Percentiles rank a stretch among this genome's conserved stretches.
These are phyloP conservation scores for Butyriboletus regius DNA, from an alignment of 1,284 basidiomycete genomes.

Conservation along the genomic window DNA sequence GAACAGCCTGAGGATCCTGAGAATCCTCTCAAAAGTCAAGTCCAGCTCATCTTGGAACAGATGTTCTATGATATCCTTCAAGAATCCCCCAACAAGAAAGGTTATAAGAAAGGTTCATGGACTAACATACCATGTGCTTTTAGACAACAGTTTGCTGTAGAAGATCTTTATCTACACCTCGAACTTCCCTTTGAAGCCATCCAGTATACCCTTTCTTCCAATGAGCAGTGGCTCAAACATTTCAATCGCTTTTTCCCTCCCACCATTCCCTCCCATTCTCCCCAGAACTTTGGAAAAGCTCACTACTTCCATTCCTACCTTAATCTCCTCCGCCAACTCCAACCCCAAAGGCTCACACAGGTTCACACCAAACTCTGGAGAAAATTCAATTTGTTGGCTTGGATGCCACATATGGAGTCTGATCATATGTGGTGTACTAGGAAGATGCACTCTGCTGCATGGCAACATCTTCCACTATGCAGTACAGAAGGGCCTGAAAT, in stretches of 20 bases:
- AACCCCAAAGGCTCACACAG: background rate
- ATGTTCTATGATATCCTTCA: constrained; percentile 6
- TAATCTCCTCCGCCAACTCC: background rate
- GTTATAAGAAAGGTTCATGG: background rate
- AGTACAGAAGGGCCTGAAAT: too few relatives aligned
- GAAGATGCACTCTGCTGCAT: too few relatives aligned
- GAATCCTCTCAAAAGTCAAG: background rate
- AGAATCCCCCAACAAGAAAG: constrained; percentile 6
- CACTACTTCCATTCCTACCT: background rate
- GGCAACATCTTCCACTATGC: too few relatives aligned
- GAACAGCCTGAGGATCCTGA: background rate
- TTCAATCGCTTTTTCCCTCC: background rate
- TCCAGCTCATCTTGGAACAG: constrained; percentile 4
- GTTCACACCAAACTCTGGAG: too few relatives aligned
- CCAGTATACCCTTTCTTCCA: background rate
- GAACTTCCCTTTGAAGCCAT: background rate
- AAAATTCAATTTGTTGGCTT: too few relatives aligned
- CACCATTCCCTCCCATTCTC: background rate
- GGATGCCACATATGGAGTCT: too few relatives aligned
- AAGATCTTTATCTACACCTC: background rate
- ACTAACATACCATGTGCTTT: background rate
- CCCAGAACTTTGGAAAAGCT: background rate
- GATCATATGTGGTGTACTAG: too few relatives aligned
- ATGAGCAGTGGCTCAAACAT: background rate
- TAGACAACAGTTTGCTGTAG: fast-evolving